Evolutionary conservation across 176 grass and related monocot genomes (phyloP).

Genomic region (Stipa capillata): DNA sequence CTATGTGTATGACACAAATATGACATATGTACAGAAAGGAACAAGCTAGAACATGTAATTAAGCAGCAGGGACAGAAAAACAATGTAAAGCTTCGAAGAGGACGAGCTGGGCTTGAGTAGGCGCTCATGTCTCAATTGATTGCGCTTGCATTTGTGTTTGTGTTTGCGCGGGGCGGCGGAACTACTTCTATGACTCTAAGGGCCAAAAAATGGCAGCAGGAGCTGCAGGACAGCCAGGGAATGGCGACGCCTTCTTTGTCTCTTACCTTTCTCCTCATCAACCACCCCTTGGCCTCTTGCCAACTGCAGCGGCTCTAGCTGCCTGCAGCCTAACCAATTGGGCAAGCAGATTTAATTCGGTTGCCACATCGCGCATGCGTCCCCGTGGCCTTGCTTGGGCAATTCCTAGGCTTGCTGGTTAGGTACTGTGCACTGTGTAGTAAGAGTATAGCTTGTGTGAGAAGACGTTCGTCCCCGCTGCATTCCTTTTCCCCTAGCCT

Average conservation of each 20-base stretch:
- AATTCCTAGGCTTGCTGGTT: slow-evolving; percentile 8
- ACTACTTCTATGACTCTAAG: not conserved
- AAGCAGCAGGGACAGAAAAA: not conserved
- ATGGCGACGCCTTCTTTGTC: slow-evolving; percentile 1
- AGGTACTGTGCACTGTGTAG: not conserved
- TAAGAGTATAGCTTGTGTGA: not conserved
- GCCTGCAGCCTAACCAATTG: not conserved
- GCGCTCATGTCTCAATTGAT: not conserved
- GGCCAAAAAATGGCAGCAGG: not conserved
- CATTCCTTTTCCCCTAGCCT: not conserved
- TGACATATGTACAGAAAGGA: not conserved
- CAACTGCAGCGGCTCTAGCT: not conserved
- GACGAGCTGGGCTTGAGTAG: not conserved
- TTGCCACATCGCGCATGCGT: not conserved
- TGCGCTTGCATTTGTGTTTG: no score
- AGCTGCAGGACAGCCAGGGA: not conserved
- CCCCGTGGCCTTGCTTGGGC: slow-evolving; percentile 3
- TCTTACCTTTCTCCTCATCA: not conserved
- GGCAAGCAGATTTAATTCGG: slow-evolving; percentile 10
- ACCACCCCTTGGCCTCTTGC: slow-evolving; percentile 1
- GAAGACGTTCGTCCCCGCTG: not conserved
- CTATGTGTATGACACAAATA: not conserved
- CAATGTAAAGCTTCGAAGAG: not conserved
- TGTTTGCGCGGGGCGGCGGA: slow-evolving; percentile 17
- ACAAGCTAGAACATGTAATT: not conserved